Percentiles rank a stretch among this genome's conserved stretches.
Evolutionary conservation across 257 asterid genomes (phyloP).

Genomic region (Solanum boliviense): DNA sequence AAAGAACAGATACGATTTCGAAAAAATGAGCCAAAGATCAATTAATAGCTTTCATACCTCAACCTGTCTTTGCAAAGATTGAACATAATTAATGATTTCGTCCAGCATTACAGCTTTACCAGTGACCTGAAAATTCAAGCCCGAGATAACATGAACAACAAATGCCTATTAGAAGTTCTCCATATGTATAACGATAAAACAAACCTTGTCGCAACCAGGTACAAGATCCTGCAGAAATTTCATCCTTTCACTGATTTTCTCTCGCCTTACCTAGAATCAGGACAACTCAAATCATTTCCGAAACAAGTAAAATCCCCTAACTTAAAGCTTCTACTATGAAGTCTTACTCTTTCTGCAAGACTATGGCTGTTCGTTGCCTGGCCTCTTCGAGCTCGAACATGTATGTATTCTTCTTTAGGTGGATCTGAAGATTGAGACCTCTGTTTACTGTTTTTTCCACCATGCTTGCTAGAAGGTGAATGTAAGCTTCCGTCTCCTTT

Average conservation of each 20-base stretch:
- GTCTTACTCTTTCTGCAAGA: conserved; percentile 91
- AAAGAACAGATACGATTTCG: neutral
- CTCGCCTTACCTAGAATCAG: conserved; percentile 73
- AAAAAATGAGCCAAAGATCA: neutral
- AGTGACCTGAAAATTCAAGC: conserved; percentile 49
- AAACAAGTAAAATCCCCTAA: neutral
- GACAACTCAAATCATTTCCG: neutral
- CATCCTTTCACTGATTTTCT: conserved; percentile 96
- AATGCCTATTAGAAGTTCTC: neutral
- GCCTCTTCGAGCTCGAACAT: conserved; percentile 81
- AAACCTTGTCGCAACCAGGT: conserved; percentile 97
- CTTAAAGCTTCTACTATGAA: neutral
- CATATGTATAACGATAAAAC: neutral
- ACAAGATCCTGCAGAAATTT: conserved; percentile 97
- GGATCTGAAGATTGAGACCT: conserved; percentile 66
- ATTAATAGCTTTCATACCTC: conserved; percentile 40
- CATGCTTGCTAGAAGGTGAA: conserved; percentile 27
- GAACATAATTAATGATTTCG: conserved; percentile 96
- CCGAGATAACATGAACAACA: neutral
- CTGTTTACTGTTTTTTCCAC: conserved; percentile 53
- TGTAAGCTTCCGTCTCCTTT: conserved; percentile 31
- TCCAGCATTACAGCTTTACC: conserved; percentile 99
- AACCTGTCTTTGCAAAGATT: conserved; percentile 85
- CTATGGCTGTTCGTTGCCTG: conserved; percentile 99
- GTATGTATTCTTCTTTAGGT: conserved; percentile 82